Evolutionary conservation across 257 asterid species (phyloP), one percentile per base, ranked within the genome.

Genomic region (Nyctanthes arbortristis): DNA sequence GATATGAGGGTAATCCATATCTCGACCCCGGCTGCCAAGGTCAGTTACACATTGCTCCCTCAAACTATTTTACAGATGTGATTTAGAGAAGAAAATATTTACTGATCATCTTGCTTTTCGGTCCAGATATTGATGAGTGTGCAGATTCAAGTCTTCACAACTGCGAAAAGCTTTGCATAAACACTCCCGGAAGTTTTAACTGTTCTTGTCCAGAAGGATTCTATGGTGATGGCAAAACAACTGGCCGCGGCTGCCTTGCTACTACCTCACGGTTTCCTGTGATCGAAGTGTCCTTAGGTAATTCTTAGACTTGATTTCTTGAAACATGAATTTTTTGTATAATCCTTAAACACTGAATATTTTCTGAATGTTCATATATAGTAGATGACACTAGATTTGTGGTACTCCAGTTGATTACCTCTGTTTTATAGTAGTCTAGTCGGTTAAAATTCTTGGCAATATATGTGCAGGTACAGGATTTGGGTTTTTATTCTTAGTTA

Each of bases 1-100:
- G 97, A 22, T 89, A 81, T 18, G 78, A 84, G 65, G 95, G 93
- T 33, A 91, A 87, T 61, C 96, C 97, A 1, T 91, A 89, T 54
- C 69, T 91, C 16, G 77, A 78, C 31, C 85, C 83, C 0, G 96
- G 91, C 28, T 91, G 97, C 82, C 85, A 73, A 74, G 96, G 97
- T 91, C 35, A 13, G 47, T 25, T 1, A 4, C 5, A 8, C n/a
- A n/a, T 52, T 8, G 5, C 11, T 30, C 12, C 5, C 29, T 40
- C 61, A 59, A 33, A 47, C 56, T 47, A n/a, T 47, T n/a, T 47
- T 18, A 4, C 52, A 40, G 52, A 16, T 5, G 52, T 40, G 20
- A 7, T 40, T 14, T 13, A n/a, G 52, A 40, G 52, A 40, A 40
- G 52, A 40, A n/a, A 16, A 4, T 14, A 16, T 40, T 40, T 0